These are phyloP conservation scores for Petunia hybrid DNA, from an alignment of 305 asterid species.

Conservation along the genomic window DNA sequence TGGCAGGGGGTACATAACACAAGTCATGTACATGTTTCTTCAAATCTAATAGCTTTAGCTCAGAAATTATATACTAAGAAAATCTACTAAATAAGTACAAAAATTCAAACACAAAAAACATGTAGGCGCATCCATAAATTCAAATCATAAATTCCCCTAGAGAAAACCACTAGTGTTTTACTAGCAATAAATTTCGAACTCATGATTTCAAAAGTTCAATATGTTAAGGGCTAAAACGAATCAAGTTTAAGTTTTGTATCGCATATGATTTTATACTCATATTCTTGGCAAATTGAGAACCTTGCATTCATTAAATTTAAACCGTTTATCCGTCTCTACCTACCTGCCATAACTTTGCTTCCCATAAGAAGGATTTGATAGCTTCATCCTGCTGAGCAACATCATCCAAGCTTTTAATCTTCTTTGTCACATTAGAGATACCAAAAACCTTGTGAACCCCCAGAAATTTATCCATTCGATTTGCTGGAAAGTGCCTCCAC, in stretches of 20 bases:
- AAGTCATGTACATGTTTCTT: too few species aligned
- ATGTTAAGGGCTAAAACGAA: not conserved
- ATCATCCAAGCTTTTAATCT: not conserved
- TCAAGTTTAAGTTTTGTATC: not conserved
- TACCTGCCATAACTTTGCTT: slow-evolving; percentile 35
- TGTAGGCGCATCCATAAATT: too few species aligned
- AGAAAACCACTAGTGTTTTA: not conserved
- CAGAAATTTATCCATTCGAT: slow-evolving; percentile 2
- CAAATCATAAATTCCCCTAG: too few species aligned
- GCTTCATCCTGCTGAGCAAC: slow-evolving; percentile 22
- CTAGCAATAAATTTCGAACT: not conserved
- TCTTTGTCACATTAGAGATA: slow-evolving; percentile 31
- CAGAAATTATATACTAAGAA: too few species aligned
- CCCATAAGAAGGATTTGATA: slow-evolving; percentile 29
- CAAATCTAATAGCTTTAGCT: too few species aligned
- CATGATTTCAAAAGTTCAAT: not conserved
- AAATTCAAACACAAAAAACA: too few species aligned
- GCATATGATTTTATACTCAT: not conserved
- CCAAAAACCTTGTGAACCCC: slow-evolving; percentile 39
- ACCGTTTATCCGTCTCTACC: not conserved
- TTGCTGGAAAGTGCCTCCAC: slow-evolving; percentile 33
- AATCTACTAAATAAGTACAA: not conserved
- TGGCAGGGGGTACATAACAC: too few species aligned
- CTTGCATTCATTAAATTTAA: not conserved
- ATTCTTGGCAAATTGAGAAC: not conserved